Base-by-base conservation (phyloP, 495 filamentous ascomycete species). In the Amniculicola lignicola region DNA sequence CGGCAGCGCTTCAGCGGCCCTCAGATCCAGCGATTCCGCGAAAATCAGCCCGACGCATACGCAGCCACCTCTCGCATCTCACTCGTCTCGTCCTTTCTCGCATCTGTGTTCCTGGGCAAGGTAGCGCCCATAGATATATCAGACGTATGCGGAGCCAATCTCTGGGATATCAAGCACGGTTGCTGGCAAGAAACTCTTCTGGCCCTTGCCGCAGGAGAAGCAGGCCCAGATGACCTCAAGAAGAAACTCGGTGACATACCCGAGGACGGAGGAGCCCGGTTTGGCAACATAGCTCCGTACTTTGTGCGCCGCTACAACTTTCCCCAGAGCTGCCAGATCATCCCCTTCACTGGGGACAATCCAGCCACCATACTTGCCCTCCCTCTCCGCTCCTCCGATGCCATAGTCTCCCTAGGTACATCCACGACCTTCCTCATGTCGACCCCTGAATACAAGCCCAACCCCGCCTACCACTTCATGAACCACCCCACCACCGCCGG, bases 361-460 rank as follows among this genome's bases (percentile, higher is more conserved):
- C 93, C 92, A 15, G 82, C 93, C 0, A 96, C 93, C 0, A 96
- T 98, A 60, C 84, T 98, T 9, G 85, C 90, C 0, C 76, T 97
- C 3, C 93, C 93, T 0, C 75, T 98, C 15, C 82, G 86, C 0
- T 83, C 90, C 3, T 80, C 87, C 4, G 93, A 97, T 65, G 91
- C 90, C 49, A 96, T 98, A 67, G 87, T 98, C 6, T 92, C 87
- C 4, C 80, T 98, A 4, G 93, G 93, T 38, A 98, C 93, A 0
- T 93, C 88, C 15, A 97, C 93, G 25, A 98, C 93, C 15, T 95
- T 96, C 72, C 79, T 98, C 28, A 98, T 97, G 90, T 88, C 84
- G 54, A 97, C 93, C 1, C 87, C 89, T 9, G 81, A 81, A 62
- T 96, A 95, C 75, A 82, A 84, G 68, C 88, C 93, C 1, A 87